A percentile compares a stretch with the other conserved stretches of the same genome.
phyloP scores from a whole-genome alignment of 1,139 yeast genomes.

The Lodderomyces metapsilosis region DNA sequence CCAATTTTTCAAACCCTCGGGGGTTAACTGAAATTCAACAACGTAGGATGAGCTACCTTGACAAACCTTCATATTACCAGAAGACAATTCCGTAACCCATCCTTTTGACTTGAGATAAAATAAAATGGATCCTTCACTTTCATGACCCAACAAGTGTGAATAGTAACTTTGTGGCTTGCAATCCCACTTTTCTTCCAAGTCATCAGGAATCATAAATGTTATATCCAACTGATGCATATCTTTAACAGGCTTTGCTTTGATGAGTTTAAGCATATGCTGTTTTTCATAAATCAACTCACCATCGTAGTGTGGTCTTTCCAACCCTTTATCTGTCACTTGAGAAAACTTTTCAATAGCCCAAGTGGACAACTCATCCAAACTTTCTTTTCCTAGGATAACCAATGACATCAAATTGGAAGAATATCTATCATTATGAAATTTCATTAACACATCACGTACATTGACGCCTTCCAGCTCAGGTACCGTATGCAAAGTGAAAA shows the following conservation, averaged over 20 bases:
- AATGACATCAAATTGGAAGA: conserved; percentile 84
- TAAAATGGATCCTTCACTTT: conserved; percentile 77
- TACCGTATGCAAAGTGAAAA: conserved; percentile 54
- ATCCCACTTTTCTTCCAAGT: conserved; percentile 59
- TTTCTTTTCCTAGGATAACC: conserved; percentile 80
- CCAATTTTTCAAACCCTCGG: conserved; percentile 65
- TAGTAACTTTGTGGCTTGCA: conserved; percentile 67
- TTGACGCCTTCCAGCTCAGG: conserved; percentile 52
- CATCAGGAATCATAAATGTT: conserved; percentile 74
- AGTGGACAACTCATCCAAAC: conserved; percentile 62
- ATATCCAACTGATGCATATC: conserved; percentile 68
- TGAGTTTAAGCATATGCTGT: conserved; percentile 51
- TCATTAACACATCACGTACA: conserved; percentile 63
- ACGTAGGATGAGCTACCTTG: conserved; percentile 67
- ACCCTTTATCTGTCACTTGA: conserved; percentile 55
- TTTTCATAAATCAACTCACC: conserved; percentile 32
- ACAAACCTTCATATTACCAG: conserved; percentile 71
- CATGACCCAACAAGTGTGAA: conserved; percentile 89
- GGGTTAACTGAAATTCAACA: conserved; percentile 73
- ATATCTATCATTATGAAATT: conserved; percentile 61
- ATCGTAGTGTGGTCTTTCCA: conserved; percentile 49
- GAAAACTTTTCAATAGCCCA: conserved; percentile 75
- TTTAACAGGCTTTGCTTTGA: conserved; percentile 79
- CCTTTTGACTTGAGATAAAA: conserved; percentile 64
- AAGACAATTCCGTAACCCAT: conserved; percentile 77